Evolutionary conservation across 192 early-diverging fungal species (phyloP).

Genomic region (Mortierella antarctica): DNA sequence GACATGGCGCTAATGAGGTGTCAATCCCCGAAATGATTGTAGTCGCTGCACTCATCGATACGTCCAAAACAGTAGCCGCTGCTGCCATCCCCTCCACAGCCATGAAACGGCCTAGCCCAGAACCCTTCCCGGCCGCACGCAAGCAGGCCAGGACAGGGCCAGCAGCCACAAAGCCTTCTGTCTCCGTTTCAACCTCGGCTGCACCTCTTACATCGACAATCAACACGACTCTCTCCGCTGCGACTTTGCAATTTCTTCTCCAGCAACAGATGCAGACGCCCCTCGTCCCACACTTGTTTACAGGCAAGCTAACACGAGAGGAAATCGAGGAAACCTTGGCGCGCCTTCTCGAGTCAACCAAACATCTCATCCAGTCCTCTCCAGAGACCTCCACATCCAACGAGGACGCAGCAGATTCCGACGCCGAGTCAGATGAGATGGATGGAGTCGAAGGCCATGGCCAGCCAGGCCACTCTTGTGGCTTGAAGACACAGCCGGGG

Average conservation of each 20-base stretch:
- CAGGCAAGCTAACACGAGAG: constrained; percentile 25
- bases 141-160: constrained; percentile 31
- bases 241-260: constrained; percentile 37
- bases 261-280: constrained; percentile 44
- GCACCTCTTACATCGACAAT: not conserved
- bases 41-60: constrained; percentile 26
- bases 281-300: constrained; percentile 40
- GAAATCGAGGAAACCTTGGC: constrained; percentile 39
- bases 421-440: not conserved
- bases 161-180: not conserved
- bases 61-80: constrained; percentile 17
- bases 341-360: constrained; percentile 36
- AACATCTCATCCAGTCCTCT: constrained; percentile 17
- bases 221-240: constrained; percentile 44
- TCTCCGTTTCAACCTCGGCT: constrained; percentile 1
- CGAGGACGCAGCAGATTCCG: not conserved
- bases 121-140: constrained; percentile 18
- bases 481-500: constrained; percentile 45
- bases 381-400: constrained; percentile 5
- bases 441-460: not conserved
- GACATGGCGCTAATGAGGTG: not conserved
- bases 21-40: not conserved
- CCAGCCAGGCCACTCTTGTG: constrained; percentile 21
- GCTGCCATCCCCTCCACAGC: not conserved
- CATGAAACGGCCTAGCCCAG: constrained; percentile 42